Conservation (phyloP, 2,329 filamentous ascomycete species). For the Ustilaginoidea virens region DNA sequence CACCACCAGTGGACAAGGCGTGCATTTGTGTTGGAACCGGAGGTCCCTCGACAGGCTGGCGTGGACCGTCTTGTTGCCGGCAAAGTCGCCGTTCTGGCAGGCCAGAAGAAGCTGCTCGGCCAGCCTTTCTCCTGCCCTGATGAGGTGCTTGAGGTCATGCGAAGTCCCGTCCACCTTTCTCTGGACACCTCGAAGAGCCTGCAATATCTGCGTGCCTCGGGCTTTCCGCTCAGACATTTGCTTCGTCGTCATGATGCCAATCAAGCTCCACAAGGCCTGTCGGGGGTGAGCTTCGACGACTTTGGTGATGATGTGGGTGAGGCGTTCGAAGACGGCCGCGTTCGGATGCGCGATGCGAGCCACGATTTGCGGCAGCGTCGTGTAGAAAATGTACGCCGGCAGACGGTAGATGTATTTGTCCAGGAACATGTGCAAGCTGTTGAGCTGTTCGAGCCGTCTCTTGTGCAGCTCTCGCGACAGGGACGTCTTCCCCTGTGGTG, state of each 20-base stretch:
- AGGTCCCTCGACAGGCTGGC: conserved; percentile 68
- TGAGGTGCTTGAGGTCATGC: conserved; percentile 52
- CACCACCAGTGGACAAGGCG: conserved; percentile 74
- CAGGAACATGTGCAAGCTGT: conserved; percentile 56
- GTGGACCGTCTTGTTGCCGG: conserved; percentile 45
- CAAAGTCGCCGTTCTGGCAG: conserved; percentile 64
- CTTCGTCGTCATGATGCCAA: conserved; percentile 72
- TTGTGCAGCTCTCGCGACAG: conserved; percentile 35
- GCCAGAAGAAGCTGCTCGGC: conserved; percentile 68
- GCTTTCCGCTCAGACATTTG: conserved; percentile 49
- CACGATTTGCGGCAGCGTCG: conserved; percentile 78
- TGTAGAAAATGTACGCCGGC: conserved; percentile 67
- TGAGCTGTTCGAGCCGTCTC: conserved; percentile 49
- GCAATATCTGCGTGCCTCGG: conserved; percentile 36
- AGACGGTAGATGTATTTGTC: conserved; percentile 62
- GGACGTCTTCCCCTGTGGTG: conserved; percentile 37
- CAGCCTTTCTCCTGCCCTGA: conserved; percentile 67
- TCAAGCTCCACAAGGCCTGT: conserved; percentile 80
- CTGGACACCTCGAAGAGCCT: conserved; percentile 28
- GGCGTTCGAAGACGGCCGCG: conserved; percentile 55
- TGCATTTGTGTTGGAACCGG: conserved; percentile 69
- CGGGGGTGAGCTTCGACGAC: conserved; percentile 80
- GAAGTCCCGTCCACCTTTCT: conserved; percentile 35
- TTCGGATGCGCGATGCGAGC: conserved; percentile 90
- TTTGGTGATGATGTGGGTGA: conserved; percentile 69